These are phyloP conservation scores for Incumbomyces lentus DNA, from an alignment of 2,329 filamentous ascomycete genomes.

Conservation along the genomic window DNA sequence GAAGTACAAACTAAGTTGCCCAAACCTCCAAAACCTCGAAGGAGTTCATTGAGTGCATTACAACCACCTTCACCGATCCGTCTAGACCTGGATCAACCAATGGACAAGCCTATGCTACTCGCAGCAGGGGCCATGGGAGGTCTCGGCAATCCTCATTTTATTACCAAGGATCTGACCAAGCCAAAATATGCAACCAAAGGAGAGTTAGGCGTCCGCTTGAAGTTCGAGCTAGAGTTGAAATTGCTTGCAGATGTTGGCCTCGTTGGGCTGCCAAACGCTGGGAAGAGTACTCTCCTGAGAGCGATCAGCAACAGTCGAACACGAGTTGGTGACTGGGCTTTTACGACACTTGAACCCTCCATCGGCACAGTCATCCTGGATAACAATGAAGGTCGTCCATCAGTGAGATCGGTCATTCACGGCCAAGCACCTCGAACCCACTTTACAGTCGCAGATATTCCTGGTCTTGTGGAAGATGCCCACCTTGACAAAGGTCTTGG, in stretches of 20 bases:
- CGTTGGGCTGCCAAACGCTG: constrained; percentile 89
- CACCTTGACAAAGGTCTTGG: constrained; percentile 87
- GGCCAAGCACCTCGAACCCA: constrained; percentile 54
- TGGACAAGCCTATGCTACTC: constrained; percentile 72
- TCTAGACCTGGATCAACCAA: constrained; percentile 64
- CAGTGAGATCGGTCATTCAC: constrained; percentile 35
- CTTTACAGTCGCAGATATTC: constrained; percentile 93
- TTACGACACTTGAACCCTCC: constrained; percentile 89
- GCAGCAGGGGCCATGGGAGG: constrained; percentile 82
- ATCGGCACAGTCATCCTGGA: constrained; percentile 94
- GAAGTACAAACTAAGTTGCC: constrained; percentile 13
- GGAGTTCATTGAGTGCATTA: constrained; percentile 48
- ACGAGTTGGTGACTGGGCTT: constrained; percentile 87
- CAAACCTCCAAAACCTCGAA: constrained; percentile 40
- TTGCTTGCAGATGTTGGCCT: constrained; percentile 89
- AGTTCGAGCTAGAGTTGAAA: constrained; percentile 83
- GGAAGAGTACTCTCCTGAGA: constrained; percentile 84
- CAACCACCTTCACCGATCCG: constrained; percentile 65
- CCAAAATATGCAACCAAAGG: constrained; percentile 86
- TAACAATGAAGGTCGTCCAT: constrained; percentile 66
- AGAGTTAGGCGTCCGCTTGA: constrained; percentile 65
- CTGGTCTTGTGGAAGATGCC: constrained; percentile 82
- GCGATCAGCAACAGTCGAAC: constrained; percentile 81
- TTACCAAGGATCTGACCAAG: constrained; percentile 59
- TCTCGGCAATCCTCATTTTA: constrained; percentile 87